Conservation (phyloP, 1,284 basidiomycete species). For the Malassezia psittaci region DNA sequence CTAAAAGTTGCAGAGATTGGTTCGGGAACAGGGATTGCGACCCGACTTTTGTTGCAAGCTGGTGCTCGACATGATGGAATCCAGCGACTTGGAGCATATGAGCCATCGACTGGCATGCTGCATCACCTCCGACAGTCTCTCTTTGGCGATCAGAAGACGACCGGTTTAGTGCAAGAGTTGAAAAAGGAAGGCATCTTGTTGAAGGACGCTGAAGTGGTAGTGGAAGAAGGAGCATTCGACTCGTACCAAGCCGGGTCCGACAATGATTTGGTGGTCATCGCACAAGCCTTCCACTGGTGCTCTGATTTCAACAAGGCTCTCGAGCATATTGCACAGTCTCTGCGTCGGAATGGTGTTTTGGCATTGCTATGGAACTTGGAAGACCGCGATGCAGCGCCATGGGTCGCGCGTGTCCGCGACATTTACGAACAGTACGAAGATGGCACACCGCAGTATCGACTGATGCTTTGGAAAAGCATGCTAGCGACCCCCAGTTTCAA, state of each 20-base stretch:
- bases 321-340: constrained; percentile 19
- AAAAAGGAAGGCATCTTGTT: constrained; percentile 21
- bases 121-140: constrained; percentile 22
- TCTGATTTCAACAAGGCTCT: constrained; percentile 28
- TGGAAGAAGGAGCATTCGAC: constrained; percentile 35
- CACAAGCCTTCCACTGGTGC: constrained; percentile 44
- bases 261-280: constrained; percentile 34
- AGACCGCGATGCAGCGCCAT: constrained; percentile 34
- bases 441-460: constrained; percentile 38
- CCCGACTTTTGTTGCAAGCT: constrained; percentile 28
- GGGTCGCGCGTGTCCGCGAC: constrained; percentile 35
- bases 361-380: constrained; percentile 44
- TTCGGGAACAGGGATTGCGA: constrained; percentile 39
- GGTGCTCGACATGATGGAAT: constrained; percentile 21
- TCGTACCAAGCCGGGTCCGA: constrained; percentile 21
- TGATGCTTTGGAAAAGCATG: constrained; percentile 37
- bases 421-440: constrained; percentile 37
- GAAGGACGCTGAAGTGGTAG: constrained; percentile 15
- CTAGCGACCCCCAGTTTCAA: constrained; percentile 23
- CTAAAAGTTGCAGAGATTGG: constrained; percentile 39
- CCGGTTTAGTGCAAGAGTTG: constrained; percentile 18
- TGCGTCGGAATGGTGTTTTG: constrained; percentile 28
- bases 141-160: constrained; percentile 12
- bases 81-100: constrained; percentile 21
- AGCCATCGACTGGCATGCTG: constrained; percentile 36